Evolutionary conservation across 805 yeast genomes (phyloP).

Genomic region (Candida multigemmis): DNA sequence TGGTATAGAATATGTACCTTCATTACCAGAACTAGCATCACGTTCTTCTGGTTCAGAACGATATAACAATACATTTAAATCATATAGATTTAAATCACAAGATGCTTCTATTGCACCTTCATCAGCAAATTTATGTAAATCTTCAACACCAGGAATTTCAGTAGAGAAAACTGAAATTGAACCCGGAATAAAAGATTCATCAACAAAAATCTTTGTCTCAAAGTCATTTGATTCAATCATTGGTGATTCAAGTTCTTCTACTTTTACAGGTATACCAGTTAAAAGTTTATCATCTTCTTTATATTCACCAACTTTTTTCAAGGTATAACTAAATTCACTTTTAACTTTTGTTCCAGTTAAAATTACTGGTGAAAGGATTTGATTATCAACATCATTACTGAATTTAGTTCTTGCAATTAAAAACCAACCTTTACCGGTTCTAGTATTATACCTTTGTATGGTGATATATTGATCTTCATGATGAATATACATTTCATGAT

Average conservation of each 20-base stretch:
- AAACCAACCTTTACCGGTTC: constrained; percentile 83
- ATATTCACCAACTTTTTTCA: constrained; percentile 44
- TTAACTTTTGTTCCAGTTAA: constrained; percentile 54
- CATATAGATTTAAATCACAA: constrained; percentile 46
- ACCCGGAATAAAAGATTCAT: constrained; percentile 72
- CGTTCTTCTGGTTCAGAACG: constrained; percentile 82
- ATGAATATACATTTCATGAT: constrained; percentile 86
- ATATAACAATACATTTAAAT: constrained; percentile 68
- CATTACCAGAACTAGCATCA: constrained; percentile 62
- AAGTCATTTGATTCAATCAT: constrained; percentile 33
- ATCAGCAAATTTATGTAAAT: constrained; percentile 58
- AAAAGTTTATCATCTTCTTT: constrained; percentile 32
- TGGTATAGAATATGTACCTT: constrained; percentile 73
- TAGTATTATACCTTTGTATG: constrained; percentile 75
- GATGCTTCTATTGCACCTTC: constrained; percentile 75
- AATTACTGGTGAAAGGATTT: constrained; percentile 46
- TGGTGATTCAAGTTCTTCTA: constrained; percentile 46
- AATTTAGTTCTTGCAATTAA: constrained; percentile 84
- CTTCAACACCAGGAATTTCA: constrained; percentile 55
- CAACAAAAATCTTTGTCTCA: constrained; percentile 47
- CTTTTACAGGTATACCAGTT: constrained; percentile 57
- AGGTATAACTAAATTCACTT: constrained; percentile 48
- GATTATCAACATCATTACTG: constrained; percentile 31
- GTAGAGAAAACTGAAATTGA: constrained; percentile 82
- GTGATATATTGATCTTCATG: constrained; percentile 91